These are phyloP conservation scores for Davidsoniella australis DNA, from an alignment of 2,329 filamentous ascomycete genomes.

Conservation along the genomic window DNA sequence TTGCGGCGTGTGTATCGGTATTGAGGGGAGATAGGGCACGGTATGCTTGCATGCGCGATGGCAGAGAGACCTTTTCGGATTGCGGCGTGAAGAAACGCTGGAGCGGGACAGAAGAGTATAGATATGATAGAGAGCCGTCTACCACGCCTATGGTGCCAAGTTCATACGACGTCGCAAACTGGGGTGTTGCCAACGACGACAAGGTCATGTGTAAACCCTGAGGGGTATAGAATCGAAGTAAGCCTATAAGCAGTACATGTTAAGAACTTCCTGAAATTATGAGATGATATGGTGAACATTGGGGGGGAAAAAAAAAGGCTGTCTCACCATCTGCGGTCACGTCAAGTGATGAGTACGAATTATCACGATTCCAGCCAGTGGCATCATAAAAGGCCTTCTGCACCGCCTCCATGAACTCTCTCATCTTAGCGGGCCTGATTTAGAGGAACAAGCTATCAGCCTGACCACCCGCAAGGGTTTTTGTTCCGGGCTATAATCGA, in stretches of 20 bases:
- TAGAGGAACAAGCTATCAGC: too few species aligned
- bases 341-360: constrained; percentile 77
- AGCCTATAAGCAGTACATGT: constrained; percentile 31
- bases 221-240: constrained; percentile 79
- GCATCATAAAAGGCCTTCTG: constrained; percentile 77
- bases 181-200: constrained; percentile 77
- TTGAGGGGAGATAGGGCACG: constrained; percentile 42
- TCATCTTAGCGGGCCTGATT: constrained; percentile 36
- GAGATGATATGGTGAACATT: constrained; percentile 12
- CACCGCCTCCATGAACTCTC: constrained; percentile 95
- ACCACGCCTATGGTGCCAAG: constrained; percentile 80
- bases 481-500: too few species aligned
- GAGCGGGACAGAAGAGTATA: constrained; percentile 78
- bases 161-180: constrained; percentile 89
- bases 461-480: too few species aligned
- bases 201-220: constrained; percentile 70
- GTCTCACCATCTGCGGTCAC: constrained; percentile 58
- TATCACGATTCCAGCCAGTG: constrained; percentile 79
- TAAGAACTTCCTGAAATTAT: not conserved
- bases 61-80: constrained; percentile 61
- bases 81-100: constrained; percentile 43
- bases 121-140: constrained; percentile 91
- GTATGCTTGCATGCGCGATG: constrained; percentile 66
- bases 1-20: constrained; percentile 10
- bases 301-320: constrained; percentile 4